A percentile compares a stretch with the other conserved stretches of the same genome.
These are phyloP conservation scores for Pichia kudriavzevii DNA, from an alignment of 1,139 yeast species.

Conservation along the genomic window DNA sequence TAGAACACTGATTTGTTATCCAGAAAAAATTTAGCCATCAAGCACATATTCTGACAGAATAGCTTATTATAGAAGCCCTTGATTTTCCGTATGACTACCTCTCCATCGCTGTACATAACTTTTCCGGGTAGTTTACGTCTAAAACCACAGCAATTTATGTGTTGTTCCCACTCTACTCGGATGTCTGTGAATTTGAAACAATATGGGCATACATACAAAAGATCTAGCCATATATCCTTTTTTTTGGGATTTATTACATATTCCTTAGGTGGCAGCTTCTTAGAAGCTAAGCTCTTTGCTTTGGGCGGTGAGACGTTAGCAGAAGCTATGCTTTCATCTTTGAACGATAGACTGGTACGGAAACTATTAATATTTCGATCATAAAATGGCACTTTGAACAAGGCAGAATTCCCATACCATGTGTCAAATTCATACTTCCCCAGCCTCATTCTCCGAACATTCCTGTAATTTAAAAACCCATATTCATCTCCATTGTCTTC, in stretches of 20 bases:
- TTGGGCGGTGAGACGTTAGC: not conserved
- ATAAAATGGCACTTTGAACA: conserved; percentile 33
- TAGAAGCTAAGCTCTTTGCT: not conserved
- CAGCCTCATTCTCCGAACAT: conserved; percentile 55
- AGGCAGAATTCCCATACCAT: conserved; percentile 84
- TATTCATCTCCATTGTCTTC: conserved; percentile 33
- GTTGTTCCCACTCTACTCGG: conserved; percentile 17
- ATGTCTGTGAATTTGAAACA: conserved; percentile 74
- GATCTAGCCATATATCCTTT: conserved; percentile 44
- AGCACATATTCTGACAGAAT: conserved; percentile 73
- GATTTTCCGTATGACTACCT: conserved; percentile 49
- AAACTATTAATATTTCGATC: conserved; percentile 2
- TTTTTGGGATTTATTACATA: conserved; percentile 1
- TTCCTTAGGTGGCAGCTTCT: not conserved
- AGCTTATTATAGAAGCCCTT: conserved; percentile 56
- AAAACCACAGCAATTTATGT: conserved; percentile 36
- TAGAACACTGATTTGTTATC: conserved; percentile 87
- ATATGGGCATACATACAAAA: conserved; percentile 62
- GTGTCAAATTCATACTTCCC: conserved; percentile 63
- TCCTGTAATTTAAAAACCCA: conserved; percentile 53
- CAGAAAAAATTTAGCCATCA: conserved; percentile 82
- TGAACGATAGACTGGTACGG: conserved; percentile 6
- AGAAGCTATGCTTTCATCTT: conserved; percentile 12
- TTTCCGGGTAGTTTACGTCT: conserved; percentile 50
- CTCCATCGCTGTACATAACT: conserved; percentile 57